A percentile compares a stretch with the other conserved stretches of the same genome.
Evolutionary conservation across 83 land plant species (phyloP).

Genomic region (Larix sibirica): DNA sequence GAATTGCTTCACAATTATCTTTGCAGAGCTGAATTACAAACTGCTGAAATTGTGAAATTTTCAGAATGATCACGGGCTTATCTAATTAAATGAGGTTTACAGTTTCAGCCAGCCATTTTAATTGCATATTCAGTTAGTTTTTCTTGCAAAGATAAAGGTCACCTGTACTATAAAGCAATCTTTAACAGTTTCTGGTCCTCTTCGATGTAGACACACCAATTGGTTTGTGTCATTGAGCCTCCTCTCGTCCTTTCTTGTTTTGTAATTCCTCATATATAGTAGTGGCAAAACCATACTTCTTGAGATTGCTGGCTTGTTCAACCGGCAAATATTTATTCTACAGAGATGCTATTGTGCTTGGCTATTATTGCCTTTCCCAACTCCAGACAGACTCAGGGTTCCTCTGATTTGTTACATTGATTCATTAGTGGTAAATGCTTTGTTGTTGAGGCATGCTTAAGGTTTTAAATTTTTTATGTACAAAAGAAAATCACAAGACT

Average conservation of each 20-base stretch:
- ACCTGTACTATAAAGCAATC: not conserved
- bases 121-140: not conserved
- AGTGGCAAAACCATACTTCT: not conserved
- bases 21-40: slow-evolving; percentile 12
- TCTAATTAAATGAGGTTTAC: not conserved
- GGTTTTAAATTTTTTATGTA: not conserved
- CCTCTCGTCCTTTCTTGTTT: not conserved
- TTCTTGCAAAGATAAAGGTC: slow-evolving; percentile 8
- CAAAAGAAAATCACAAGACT: not conserved
- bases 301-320: not conserved
- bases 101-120: not conserved
- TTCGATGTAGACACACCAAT: not conserved
- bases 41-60: not conserved
- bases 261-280: not conserved
- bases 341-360: not conserved
- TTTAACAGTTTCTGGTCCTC: not conserved
- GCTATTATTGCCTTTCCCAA: not conserved
- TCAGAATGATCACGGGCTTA: not conserved
- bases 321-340: not conserved
- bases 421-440: not conserved
- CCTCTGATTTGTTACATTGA: too few relatives aligned
- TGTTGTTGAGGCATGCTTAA: not conserved
- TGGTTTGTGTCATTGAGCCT: not conserved
- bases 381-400: not conserved
- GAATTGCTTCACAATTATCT: slow-evolving; percentile 6